Conservation (phyloP, 495 filamentous ascomycete genomes). For the Filosporella fistucella region DNA sequence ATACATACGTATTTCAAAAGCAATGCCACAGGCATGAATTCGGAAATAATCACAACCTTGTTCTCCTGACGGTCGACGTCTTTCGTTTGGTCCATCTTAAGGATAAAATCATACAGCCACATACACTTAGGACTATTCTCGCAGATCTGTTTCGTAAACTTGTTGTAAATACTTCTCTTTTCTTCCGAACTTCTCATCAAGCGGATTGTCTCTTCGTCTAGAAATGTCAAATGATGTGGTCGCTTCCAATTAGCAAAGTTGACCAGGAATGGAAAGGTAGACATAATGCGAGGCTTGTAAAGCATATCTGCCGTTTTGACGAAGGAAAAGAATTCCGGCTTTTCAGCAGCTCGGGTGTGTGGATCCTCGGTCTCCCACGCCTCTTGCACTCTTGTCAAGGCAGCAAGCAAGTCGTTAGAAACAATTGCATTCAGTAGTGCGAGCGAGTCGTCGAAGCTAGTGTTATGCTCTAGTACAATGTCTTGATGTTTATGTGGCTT, state of each 20-base stretch:
- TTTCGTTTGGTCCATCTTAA: background rate
- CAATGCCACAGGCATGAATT: constrained; percentile 7
- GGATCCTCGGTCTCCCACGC: background rate
- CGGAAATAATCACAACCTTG: constrained; percentile 10
- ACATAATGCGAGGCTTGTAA: constrained; percentile 1
- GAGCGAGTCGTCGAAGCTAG: background rate
- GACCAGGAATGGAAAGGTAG: constrained; percentile 1
- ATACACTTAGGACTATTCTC: constrained; percentile 7
- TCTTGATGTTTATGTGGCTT: constrained; percentile 11
- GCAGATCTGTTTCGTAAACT: background rate
- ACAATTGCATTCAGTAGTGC: background rate
- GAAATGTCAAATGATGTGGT: background rate
- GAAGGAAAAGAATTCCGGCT: background rate
- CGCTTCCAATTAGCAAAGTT: background rate
- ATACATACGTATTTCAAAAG: constrained; percentile 8
- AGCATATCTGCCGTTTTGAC: background rate
- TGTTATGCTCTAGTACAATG: constrained; percentile 1
- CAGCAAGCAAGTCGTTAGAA: background rate
- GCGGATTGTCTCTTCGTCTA: background rate
- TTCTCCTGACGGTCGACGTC: background rate
- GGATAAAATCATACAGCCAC: constrained; percentile 10
- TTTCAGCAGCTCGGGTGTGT: background rate
- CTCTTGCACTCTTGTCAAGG: background rate
- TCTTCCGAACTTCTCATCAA: background rate
- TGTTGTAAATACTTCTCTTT: background rate